These are phyloP conservation scores for Vickermania ingenoplastis DNA, from an alignment of 208 protist species.

Conservation along the genomic window DNA sequence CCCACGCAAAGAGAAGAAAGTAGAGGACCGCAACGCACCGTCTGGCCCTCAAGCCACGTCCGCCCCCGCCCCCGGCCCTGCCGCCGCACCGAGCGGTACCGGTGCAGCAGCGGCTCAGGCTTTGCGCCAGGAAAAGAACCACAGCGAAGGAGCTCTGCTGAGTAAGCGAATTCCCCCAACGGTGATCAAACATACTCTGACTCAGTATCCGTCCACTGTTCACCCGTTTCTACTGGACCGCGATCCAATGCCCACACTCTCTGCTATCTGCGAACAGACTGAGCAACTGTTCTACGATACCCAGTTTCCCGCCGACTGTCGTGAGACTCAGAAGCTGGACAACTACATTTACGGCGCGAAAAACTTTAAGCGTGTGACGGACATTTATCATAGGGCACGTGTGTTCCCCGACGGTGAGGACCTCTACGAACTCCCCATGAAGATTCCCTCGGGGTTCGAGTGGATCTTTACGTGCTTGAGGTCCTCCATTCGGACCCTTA, in stretches of 20 bases:
- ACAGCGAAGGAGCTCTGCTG: background rate
- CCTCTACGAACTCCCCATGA: constrained; percentile 13
- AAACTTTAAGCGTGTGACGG: constrained; percentile 45
- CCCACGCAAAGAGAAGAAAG: constrained; percentile 1
- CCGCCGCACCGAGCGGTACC: background rate
- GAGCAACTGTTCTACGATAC: constrained; percentile 57
- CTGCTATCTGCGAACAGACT: constrained; percentile 26
- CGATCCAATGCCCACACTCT: constrained; percentile 34
- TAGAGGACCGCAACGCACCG: too few species aligned
- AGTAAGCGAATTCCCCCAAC: constrained; percentile 20
- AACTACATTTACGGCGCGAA: constrained; percentile 33
- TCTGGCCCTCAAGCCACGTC: background rate
- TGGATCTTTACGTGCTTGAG: constrained; percentile 51
- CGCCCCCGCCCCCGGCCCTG: background rate
- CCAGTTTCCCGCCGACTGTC: constrained; percentile 54
- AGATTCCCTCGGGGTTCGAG: constrained; percentile 25
- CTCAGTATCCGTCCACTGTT: constrained; percentile 18
- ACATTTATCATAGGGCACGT: constrained; percentile 41
- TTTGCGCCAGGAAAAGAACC: background rate
- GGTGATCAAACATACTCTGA: constrained; percentile 25
- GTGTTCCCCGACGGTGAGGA: constrained; percentile 23
- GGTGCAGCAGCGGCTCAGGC: background rate
- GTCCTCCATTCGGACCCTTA: constrained; percentile 11
- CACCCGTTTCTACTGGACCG: constrained; percentile 58
- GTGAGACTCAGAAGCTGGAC: constrained; percentile 22